A percentile compares a stretch with the other conserved stretches of the same genome.
phyloP scores from a whole-genome alignment of 768 basidiomycete species.

The Strobilomyces echinocephalus region DNA sequence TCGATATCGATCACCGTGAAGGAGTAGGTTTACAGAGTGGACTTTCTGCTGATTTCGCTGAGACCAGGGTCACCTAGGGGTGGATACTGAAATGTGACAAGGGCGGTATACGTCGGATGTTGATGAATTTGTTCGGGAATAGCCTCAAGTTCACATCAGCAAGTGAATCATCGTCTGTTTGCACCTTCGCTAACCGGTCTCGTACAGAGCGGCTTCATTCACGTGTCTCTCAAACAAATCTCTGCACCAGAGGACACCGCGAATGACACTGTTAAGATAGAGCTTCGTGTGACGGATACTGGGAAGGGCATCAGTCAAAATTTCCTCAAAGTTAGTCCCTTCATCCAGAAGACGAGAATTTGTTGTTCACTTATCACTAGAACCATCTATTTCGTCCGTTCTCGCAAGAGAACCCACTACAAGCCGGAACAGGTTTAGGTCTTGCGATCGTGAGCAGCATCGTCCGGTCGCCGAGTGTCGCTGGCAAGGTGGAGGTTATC shows the following conservation, averaged over 20 bases:
- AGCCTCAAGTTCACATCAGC: constrained; percentile 89
- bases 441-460: constrained; percentile 95
- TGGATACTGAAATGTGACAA: constrained; percentile 88
- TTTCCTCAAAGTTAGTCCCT: constrained; percentile 67
- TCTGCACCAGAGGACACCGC: constrained; percentile 50
- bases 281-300: constrained; percentile 82
- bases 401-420: constrained; percentile 92
- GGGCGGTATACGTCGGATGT: constrained; percentile 83
- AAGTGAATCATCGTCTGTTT: constrained; percentile 21
- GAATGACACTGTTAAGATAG: constrained; percentile 64
- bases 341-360: neutral
- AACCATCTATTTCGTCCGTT: constrained; percentile 97
- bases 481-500: constrained; percentile 91
- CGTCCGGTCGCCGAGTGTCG: constrained; percentile 76
- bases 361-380: constrained; percentile 31
- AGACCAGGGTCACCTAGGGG: constrained; percentile 45
- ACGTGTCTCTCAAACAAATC: constrained; percentile 75
- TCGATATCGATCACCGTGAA: constrained; percentile 74
- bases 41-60: neutral
- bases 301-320: constrained; percentile 95
- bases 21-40: constrained; percentile 43
- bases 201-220: constrained; percentile 78
- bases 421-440: constrained; percentile 89
- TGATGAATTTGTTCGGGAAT: constrained; percentile 96
- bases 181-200: constrained; percentile 2